Conservation (phyloP, 345 rosid species). For the Acer campestre region DNA sequence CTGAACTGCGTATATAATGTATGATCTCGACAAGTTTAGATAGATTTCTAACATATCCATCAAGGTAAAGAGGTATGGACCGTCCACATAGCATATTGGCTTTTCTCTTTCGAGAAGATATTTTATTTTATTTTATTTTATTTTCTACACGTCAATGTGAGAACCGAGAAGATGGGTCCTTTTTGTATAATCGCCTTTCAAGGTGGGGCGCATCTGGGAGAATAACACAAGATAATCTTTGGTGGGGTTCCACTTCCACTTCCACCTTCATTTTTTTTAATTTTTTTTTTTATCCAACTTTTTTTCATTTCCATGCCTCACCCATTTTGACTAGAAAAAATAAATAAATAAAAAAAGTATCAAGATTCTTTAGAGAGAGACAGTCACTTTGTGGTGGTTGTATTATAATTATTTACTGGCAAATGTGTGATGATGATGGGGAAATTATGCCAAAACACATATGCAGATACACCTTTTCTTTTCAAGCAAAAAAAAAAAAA, state of each 20-base stretch:
- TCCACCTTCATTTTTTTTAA: background rate
- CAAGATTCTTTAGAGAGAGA: background rate
- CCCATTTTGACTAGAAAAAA: slow-evolving; percentile 12
- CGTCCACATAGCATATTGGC: background rate
- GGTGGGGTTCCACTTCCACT: slow-evolving; percentile 40
- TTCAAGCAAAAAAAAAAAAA: no score
- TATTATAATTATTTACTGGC: background rate
- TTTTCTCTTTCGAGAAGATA: background rate
- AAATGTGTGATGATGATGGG: background rate
- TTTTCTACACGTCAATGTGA: background rate
- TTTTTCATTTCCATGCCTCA: background rate
- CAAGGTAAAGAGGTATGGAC: background rate
- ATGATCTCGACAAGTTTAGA: no score
- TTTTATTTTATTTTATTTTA: slow-evolving; percentile 4
- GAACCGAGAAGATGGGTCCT: background rate
- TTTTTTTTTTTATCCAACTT: no score
- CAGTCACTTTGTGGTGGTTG: background rate
- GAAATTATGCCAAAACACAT: background rate
- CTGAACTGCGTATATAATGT: no score
- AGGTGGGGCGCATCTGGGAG: slow-evolving; percentile 37
- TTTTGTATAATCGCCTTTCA: slow-evolving; percentile 28
- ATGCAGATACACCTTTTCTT: background rate
- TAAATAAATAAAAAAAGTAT: background rate
- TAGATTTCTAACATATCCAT: no score
- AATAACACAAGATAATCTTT: slow-evolving; percentile 51